These are phyloP conservation scores for Argentina anserina DNA, from an alignment of 306 rosid species.

Conservation along the genomic window DNA sequence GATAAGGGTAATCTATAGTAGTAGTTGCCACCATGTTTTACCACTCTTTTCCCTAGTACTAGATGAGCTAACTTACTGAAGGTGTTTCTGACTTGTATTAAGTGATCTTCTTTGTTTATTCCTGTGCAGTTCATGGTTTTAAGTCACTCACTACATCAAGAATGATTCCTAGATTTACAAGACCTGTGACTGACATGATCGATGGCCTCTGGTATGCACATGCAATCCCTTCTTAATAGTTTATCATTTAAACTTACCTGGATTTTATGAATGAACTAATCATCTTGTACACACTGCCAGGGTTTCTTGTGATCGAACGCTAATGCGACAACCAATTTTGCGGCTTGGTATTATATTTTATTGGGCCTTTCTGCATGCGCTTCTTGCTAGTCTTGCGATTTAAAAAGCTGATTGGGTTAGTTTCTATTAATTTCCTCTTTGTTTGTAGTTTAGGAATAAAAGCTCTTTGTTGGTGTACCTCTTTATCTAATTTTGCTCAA, in stretches of 20 bases:
- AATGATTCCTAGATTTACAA: conserved; percentile 83
- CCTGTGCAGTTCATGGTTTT: conserved; percentile 78
- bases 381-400: conserved; percentile 73
- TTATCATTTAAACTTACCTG: conserved; percentile 4
- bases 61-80: background rate
- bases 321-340: conserved; percentile 84
- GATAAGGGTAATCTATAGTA: conserved; percentile 67
- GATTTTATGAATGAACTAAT: conserved; percentile 17
- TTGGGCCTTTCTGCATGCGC: conserved; percentile 85
- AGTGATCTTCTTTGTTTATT: conserved; percentile 25
- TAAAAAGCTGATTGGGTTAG: conserved; percentile 42
- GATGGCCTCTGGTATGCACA: conserved; percentile 88
- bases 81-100: background rate
- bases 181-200: conserved; percentile 79
- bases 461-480: too few species aligned
- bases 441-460: background rate
- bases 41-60: conserved; percentile 9
- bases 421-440: background rate
- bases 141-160: conserved; percentile 84
- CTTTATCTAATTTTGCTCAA: background rate
- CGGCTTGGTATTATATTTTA: conserved; percentile 84
- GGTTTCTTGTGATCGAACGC: conserved; percentile 94
- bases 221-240: conserved; percentile 13
- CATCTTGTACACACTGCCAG: conserved; percentile 37
- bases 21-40: conserved; percentile 5